Conservation (phyloP, 2,329 filamentous ascomycete genomes). For the Apiospora malaysiana region DNA sequence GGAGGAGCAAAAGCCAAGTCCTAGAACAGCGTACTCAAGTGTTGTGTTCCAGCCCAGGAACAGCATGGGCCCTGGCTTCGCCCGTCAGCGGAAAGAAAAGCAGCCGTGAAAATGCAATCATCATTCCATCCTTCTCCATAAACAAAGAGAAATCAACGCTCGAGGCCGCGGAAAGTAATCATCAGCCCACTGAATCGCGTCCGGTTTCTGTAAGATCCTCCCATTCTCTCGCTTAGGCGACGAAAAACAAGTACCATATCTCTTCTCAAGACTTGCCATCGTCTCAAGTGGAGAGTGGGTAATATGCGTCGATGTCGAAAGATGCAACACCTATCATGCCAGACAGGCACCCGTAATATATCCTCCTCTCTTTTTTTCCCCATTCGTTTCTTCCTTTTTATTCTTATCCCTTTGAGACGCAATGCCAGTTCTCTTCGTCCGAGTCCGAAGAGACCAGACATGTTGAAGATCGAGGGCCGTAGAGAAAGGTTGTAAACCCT, state of each 20-base stretch:
- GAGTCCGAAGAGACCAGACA: not conserved
- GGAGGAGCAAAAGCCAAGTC: conserved; percentile 1
- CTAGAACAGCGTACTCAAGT: not conserved
- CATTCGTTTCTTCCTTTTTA: not conserved
- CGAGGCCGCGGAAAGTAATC: not conserved
- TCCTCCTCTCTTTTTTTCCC: not conserved
- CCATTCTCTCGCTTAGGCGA: not conserved
- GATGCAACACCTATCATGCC: no score
- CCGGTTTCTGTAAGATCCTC: not conserved
- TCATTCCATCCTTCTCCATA: not conserved
- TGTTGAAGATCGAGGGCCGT: no score
- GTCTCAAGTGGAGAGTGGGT: not conserved
- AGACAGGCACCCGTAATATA: not conserved
- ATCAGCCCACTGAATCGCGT: not conserved
- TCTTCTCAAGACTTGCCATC: not conserved
- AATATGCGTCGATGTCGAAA: not conserved
- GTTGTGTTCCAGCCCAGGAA: not conserved
- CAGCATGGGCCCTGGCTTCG: not conserved
- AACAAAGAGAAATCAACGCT: conserved; percentile 1
- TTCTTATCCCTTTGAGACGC: no score
- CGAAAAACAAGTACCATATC: not conserved
- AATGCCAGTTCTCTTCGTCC: not conserved
- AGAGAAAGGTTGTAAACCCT: not conserved
- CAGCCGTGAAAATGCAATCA: not conserved
- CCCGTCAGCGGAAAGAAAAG: not conserved